Conservation (phyloP, 116 monocot species). For the Iris pallida region DNA sequence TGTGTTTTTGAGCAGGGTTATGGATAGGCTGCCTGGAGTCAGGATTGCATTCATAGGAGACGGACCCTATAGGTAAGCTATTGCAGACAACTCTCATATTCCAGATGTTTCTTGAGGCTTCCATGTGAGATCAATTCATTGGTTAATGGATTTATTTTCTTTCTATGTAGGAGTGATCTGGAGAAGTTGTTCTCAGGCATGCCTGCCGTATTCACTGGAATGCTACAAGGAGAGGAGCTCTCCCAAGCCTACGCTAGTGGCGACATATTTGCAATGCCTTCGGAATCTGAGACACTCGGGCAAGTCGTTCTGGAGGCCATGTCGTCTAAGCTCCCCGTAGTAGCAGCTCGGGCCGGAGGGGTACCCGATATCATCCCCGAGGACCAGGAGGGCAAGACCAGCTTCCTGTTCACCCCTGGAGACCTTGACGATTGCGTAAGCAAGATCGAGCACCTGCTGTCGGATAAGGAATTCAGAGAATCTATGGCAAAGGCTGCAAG, state of each 20-base stretch:
- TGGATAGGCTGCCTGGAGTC: conserved; percentile 78
- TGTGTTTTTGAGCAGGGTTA: conserved; percentile 48
- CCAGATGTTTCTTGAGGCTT: not conserved
- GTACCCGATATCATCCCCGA: conserved; percentile 81
- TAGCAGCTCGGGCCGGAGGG: conserved; percentile 86
- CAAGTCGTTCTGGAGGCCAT: conserved; percentile 89
- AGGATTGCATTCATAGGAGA: conserved; percentile 94
- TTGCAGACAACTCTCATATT: not conserved
- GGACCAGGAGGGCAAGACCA: conserved; percentile 76
- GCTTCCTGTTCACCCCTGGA: conserved; percentile 69
- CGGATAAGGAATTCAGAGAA: conserved; percentile 45
- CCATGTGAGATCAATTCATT: not conserved
- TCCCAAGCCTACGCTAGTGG: conserved; percentile 91
- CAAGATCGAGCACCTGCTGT: conserved; percentile 57
- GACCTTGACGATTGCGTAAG: conserved; percentile 73
- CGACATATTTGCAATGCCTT: conserved; percentile 87
- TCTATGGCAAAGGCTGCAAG: conserved; percentile 68
- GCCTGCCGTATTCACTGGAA: conserved; percentile 87
- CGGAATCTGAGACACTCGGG: conserved; percentile 92
- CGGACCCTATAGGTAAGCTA: conserved; percentile 75
- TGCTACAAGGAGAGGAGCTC: conserved; percentile 93
- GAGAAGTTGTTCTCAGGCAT: conserved; percentile 81
- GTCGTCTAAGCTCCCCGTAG: conserved; percentile 85
- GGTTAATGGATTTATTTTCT: not conserved
- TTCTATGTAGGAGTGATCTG: conserved; percentile 57